Evolutionary conservation across 345 rosid species (phyloP), one percentile per base, ranked within the genome.

Genomic region (Salix dunnii): DNA sequence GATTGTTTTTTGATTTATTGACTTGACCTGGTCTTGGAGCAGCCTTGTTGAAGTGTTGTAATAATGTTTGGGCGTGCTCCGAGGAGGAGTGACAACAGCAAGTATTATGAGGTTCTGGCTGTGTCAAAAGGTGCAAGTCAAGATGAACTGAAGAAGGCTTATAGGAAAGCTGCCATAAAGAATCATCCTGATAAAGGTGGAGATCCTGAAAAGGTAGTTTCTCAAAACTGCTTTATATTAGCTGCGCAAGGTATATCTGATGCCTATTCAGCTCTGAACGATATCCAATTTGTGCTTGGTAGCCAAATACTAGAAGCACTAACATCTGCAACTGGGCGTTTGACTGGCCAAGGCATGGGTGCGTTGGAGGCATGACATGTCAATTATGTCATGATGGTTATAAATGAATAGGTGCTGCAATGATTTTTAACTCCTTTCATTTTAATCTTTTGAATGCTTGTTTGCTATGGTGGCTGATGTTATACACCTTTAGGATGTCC

Each of bases 101-200:
- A 85, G 77, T 86, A 66, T 49, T 86, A 86, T 33, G 86, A 80
- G 53, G 69, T 83, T 67, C 90, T 89, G 71, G 90, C 89, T 58
- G 86, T 89, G 66, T 35, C 90, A 12, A 87, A 75, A 65, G 82
- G 63, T 70, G 86, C 90, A 7, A 82, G 66, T 66, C 86, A 77
- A 64, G 92, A 87, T 83, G 90, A 89, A 43, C 71, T 89, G 74
- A 87, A 87, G 85, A 89, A 87, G 84, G 90, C 92, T 30, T 89
- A 89, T 61, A 83, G 62, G 75, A 89, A 87, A 79, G 79, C 89
- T 74, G 88, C 92, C 42, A 86, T 89, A 46, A 86, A 86, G 82
- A 89, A 89, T 75, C 92, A 89, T 84, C 92, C 90, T 5, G 92
- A 89, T 77, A 89, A 87, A 80, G 90, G 90, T 74, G 92, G 92